Evolutionary conservation across 805 yeast genomes (phyloP), one percentile per base, ranked within the genome.

Genomic region (Metschnikowia lunata): DNA sequence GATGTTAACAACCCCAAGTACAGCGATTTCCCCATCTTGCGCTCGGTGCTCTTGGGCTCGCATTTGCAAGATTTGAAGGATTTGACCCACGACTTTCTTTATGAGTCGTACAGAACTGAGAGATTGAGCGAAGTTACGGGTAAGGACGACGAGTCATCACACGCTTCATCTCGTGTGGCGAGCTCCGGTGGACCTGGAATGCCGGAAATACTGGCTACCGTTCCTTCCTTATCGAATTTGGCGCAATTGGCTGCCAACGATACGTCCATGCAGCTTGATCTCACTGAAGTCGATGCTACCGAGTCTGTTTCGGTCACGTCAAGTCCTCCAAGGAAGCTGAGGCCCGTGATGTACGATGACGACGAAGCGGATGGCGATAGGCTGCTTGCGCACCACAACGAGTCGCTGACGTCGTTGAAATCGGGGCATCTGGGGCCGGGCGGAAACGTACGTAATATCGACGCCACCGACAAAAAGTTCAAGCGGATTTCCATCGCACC

Each of bases 51-150:
- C 34, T 78, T 87, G 58, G 95, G 95, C 7, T 78, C 90, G n/a
- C 95, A 88, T 60, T 69, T 86, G 52, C 85, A 82, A 60, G 93
- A 85, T 57, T 78, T 85, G 58, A 85, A 85, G 65, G 95, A 86
- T 57, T 71, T 85, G 47, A 87, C 95, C 27, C 88, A 84, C 55
- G 86, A 81, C 54, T 72, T 80, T 63, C 66, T 85, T 43, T 85
- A 85, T 63, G 95, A 85, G 59, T 80, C 82, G 46, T 85, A 85
- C 61, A 78, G 96, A 67, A 83, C 93, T 15, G 90, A 85, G 59
- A 75, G 85, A 55, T 71, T 86, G 55, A 79, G 86, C 45, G 69
- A 71, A 50, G 84, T 79, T 42, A 68, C 82, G 4, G 81, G 78
- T 36, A 56, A 61, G 18, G 54, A 52, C 12, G 59, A 53, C 23